Conservation (phyloP, 768 basidiomycete species). For the Ramaria sp. region DNA sequence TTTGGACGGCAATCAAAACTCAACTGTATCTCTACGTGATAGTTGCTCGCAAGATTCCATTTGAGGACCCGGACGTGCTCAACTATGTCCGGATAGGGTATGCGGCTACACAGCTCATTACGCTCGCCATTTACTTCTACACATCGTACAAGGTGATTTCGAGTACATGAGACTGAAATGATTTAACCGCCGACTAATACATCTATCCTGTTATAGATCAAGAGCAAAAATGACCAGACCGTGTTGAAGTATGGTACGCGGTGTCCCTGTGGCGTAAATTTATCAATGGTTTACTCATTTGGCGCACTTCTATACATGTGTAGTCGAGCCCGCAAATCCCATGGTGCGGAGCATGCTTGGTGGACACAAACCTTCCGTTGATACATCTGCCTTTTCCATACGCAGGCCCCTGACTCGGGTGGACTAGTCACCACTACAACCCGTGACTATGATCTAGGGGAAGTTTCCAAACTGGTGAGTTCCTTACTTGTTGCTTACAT, state of each 20-base stretch:
- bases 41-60: slow-evolving; percentile 89
- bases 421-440: slow-evolving; percentile 84
- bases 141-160: slow-evolving; percentile 51
- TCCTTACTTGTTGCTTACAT: background rate
- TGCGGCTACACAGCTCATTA: slow-evolving; percentile 58
- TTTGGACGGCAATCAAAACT: background rate
- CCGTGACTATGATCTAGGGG: slow-evolving; percentile 85
- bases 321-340: slow-evolving; percentile 66
- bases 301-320: background rate
- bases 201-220: slow-evolving; percentile 44
- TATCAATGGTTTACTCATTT: background rate
- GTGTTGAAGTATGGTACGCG: slow-evolving; percentile 87
- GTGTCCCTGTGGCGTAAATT: background rate
- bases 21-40: background rate
- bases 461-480: slow-evolving; percentile 64
- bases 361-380: background rate
- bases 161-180: background rate
- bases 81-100: slow-evolving; percentile 80
- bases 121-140: slow-evolving; percentile 72
- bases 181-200: background rate
- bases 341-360: slow-evolving; percentile 44
- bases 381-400: background rate
- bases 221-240: slow-evolving; percentile 90
- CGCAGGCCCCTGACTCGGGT: slow-evolving; percentile 52
- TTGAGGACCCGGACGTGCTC: slow-evolving; percentile 79